Conservation (phyloP, 768 basidiomycete genomes). For the Leccinum imitatum region DNA sequence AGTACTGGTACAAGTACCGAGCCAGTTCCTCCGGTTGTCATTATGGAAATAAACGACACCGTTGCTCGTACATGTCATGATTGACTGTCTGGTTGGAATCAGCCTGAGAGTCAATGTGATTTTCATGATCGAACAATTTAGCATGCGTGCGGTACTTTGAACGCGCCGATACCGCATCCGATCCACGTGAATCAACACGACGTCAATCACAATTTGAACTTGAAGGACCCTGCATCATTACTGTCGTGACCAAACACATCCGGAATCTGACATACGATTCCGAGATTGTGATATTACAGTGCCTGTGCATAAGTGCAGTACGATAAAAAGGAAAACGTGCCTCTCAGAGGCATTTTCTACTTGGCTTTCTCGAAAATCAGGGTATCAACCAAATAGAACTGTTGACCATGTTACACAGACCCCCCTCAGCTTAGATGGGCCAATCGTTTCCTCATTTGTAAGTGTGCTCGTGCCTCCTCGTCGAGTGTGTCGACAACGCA, state of each 20-base stretch:
- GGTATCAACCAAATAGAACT: not conserved
- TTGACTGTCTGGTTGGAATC: too few species aligned
- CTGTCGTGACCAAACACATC: not conserved
- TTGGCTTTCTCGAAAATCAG: too few species aligned
- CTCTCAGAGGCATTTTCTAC: not conserved
- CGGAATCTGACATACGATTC: not conserved
- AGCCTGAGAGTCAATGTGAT: not conserved
- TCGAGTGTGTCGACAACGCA: constrained; percentile 50
- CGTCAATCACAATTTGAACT: not conserved
- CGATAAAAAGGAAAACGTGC: not conserved
- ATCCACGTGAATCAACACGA: not conserved
- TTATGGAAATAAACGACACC: not conserved
- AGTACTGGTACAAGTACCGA: too few species aligned
- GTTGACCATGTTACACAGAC: not conserved
- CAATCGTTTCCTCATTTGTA: constrained; percentile 16
- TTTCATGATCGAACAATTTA: not conserved
- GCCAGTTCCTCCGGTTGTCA: not conserved
- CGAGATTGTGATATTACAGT: not conserved
- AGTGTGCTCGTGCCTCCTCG: constrained; percentile 34
- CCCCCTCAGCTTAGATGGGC: constrained; percentile 19
- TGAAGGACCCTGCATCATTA: not conserved
- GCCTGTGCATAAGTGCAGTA: not conserved
- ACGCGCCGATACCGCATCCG: not conserved
- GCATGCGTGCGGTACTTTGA: not conserved
- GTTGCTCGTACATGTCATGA: too few species aligned